Evolutionary conservation across 1,284 basidiomycete species (phyloP), one percentile per base, ranked within the genome.

Genomic region (Marasmius tenuissimus): DNA sequence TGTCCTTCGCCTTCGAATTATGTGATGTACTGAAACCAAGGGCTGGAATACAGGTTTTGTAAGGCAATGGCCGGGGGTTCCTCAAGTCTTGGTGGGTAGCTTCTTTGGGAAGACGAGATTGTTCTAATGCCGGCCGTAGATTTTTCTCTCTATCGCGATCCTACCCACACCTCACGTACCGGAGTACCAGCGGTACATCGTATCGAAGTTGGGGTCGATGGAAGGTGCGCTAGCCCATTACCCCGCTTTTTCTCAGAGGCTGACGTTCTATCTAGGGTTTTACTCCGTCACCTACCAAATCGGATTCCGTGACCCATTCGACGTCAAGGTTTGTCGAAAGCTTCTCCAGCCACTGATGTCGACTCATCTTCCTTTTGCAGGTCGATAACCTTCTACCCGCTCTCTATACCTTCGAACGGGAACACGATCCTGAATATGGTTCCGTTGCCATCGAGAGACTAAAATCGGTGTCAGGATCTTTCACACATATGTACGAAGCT

Each of bases 251-350:
- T 45, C 55, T 57, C 18, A 58, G 22, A 60, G 12, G 34, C 52
- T 49, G 53, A 57, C 2, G 35, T 49, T 7, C 35, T 6, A n/a
- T n/a, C n/a, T 60, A 81, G 85, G 86, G 1, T 86, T 88, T 69
- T 89, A 88, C 58, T 83, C 81, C 18, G 83, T 83, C 1, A 84
- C 84, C 1, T 86, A 87, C 65, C 81, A 81, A 63, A 71, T 84
- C 37, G 88, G 87, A 1, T 91, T 86, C 75, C 76, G 86, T 34
- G 87, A 90, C 60, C 71, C 79, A 9, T 82, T 85, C 61, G 76
- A 83, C 61, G 77, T 85, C 39, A 70, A 75, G 62, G 78, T 76
- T 48, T 16, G 68, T 52, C 12, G 10, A 39, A n/a, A 54, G 38
- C 11, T 45, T 42, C 5, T 50, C 52, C 38, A 12, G 22, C 37